Conservation (phyloP, 306 rosid species). For the Glycine soja region DNA sequence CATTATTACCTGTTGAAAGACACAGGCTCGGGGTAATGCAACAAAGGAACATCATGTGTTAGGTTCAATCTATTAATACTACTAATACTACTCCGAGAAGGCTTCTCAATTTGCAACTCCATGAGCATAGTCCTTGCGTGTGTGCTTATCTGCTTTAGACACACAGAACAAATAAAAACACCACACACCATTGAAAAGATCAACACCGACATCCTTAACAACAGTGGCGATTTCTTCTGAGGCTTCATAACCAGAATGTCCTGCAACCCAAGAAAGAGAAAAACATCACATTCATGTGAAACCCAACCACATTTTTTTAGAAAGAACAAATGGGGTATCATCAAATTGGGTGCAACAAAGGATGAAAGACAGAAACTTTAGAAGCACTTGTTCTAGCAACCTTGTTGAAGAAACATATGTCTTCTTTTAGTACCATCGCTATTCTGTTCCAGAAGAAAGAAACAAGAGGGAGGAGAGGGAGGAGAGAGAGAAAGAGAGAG, state of each 20-base stretch:
- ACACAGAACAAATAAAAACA: slow-evolving; percentile 70
- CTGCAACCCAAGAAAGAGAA: slow-evolving; percentile 52
- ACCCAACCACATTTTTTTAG: background rate
- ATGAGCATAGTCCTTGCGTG: slow-evolving; percentile 59
- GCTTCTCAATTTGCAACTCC: slow-evolving; percentile 62
- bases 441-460: slow-evolving; percentile 12
- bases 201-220: slow-evolving; percentile 70
- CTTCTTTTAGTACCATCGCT: slow-evolving; percentile 62
- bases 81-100: slow-evolving; percentile 25
- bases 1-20: slow-evolving; percentile 74
- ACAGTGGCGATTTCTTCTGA: slow-evolving; percentile 74
- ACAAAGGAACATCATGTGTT: slow-evolving; percentile 48
- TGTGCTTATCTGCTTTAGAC: slow-evolving; percentile 73
- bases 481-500: background rate
- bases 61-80: slow-evolving; percentile 17
- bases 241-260: slow-evolving; percentile 69
- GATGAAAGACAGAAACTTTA: slow-evolving; percentile 2
- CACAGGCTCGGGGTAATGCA: slow-evolving; percentile 77
- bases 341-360: background rate
- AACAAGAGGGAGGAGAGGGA: too few relatives aligned
- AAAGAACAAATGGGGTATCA: background rate
- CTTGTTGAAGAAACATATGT: slow-evolving; percentile 70
- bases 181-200: slow-evolving; percentile 79
- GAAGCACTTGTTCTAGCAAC: slow-evolving; percentile 49
- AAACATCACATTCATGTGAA: background rate